Conservation (phyloP, 768 basidiomycete genomes). For the Trametes cingulata region DNA sequence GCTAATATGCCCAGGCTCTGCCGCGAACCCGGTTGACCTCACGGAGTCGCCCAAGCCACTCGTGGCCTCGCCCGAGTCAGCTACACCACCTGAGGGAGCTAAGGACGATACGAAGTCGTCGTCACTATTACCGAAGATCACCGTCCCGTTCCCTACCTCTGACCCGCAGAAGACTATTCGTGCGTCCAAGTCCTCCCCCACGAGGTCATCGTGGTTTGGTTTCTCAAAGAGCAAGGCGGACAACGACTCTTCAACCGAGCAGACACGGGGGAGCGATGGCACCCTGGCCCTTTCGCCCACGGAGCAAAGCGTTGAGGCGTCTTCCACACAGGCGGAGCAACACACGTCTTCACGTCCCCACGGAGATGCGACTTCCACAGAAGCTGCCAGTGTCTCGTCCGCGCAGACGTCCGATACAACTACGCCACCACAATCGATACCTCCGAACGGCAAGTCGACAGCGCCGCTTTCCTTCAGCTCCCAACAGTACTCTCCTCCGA, state of each 20-base stretch:
- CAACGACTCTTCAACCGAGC: neutral
- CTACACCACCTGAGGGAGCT: neutral
- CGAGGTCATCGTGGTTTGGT: conserved; percentile 23
- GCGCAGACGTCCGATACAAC: neutral
- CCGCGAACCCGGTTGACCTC: conserved; percentile 6
- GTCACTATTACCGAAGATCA: neutral
- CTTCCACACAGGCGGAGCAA: neutral
- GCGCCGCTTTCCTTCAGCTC: conserved; percentile 9
- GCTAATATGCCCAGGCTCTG: neutral
- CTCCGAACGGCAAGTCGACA: neutral
- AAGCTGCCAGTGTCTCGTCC: neutral
- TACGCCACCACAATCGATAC: conserved; percentile 7
- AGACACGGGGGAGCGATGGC: neutral
- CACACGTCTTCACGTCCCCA: neutral
- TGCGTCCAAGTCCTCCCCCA: conserved; percentile 7
- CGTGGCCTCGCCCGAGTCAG: neutral
- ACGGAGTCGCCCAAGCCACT: neutral
- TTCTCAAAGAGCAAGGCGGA: conserved; percentile 9
- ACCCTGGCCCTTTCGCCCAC: neutral
- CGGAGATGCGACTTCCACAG: neutral
- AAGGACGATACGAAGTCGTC: neutral
- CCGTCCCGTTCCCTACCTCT: conserved; percentile 7
- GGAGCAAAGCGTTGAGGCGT: neutral
- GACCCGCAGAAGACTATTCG: conserved; percentile 13
- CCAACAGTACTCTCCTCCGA: conserved; percentile 16